Base-by-base conservation (phyloP, 768 basidiomycete species). In the Tricholoma matsutake region DNA sequence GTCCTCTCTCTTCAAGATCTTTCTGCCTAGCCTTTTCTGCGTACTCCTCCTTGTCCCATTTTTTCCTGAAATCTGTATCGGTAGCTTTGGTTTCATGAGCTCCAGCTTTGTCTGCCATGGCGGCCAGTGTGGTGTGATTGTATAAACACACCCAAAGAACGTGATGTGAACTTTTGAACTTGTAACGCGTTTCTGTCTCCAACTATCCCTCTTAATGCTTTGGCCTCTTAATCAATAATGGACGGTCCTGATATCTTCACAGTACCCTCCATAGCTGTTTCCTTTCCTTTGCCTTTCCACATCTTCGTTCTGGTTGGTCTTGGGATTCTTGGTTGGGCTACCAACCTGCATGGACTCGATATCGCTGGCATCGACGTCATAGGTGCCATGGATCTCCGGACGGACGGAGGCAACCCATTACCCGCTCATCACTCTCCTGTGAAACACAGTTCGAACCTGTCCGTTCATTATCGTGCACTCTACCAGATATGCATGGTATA, bases 21-120 rank as follows among this genome's bases (percentile, higher is more conserved):
- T 87, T 89, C 69, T 87, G 86, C 72, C 86, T 87, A 9, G 95
- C 96, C 60, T 83, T 83, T 71, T 94, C 91, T 13, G 88, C 84
- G 76, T 89, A 93, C 71, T 92, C 92, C 71, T 95, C 88, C 76
- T 94, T 94, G 79, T 97, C 91, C 95, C 96, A 98, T 81, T 88
- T 93, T 76, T 89, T 89, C 53, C 94, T 77, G 66, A 91, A 91
- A 72, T 90, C 88, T 9, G 89, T 90, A 73, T 91, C 90, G 16
- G 77, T 70, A 32, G 83, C 80, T 58, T 80, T 79, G 62, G 74
- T 74, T 8, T 67, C 74, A 65, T 79, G 79, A 25, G 79, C 78
- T 58, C 79, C 76, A 10, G 61, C 67, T 62, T 77, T 78, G 66
- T 77, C 74, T 53, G 75, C 69, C 78, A 79, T 79, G 53, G 54